Evolutionary conservation across 164 flowering plant genomes (phyloP).

Genomic region (Tetracentron sinense): DNA sequence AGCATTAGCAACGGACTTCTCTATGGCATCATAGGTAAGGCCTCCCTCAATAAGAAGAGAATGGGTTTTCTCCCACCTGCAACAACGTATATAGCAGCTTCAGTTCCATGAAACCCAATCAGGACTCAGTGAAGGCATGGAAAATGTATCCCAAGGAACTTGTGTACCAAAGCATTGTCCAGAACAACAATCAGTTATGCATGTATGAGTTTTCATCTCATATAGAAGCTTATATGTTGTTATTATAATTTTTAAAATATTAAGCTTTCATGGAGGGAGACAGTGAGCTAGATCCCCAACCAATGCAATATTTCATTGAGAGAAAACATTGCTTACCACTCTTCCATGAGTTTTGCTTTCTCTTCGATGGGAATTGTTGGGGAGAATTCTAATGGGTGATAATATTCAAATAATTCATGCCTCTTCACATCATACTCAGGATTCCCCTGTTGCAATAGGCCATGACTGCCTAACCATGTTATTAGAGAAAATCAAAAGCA

Average conservation of each 20-base stretch:
- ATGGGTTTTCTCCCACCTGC: constrained; percentile 95
- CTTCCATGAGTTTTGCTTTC: constrained; percentile 94
- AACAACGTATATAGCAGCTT: constrained; percentile 3
- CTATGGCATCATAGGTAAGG: constrained; percentile 68
- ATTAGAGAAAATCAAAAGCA: constrained; percentile 17
- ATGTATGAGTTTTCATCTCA: neutral
- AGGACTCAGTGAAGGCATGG: neutral
- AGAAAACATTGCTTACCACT: constrained; percentile 53
- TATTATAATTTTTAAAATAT: neutral
- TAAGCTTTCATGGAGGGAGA: neutral
- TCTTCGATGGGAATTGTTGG: constrained; percentile 74
- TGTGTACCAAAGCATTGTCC: neutral
- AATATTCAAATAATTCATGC: constrained; percentile 57
- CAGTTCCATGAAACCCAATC: neutral
- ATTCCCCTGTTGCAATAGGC: constrained; percentile 77
- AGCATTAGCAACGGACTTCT: constrained; percentile 64
- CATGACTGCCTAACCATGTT: constrained; percentile 68
- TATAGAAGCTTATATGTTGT: neutral
- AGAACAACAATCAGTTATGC: neutral
- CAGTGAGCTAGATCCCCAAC: neutral
- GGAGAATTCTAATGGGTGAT: constrained; percentile 84
- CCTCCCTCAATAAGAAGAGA: constrained; percentile 90
- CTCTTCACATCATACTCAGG: constrained; percentile 81
- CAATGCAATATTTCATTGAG: neutral
- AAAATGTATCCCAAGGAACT: too few relatives aligned